Conservation (phyloP, 768 basidiomycete genomes). For the Baorangia bicolor region DNA sequence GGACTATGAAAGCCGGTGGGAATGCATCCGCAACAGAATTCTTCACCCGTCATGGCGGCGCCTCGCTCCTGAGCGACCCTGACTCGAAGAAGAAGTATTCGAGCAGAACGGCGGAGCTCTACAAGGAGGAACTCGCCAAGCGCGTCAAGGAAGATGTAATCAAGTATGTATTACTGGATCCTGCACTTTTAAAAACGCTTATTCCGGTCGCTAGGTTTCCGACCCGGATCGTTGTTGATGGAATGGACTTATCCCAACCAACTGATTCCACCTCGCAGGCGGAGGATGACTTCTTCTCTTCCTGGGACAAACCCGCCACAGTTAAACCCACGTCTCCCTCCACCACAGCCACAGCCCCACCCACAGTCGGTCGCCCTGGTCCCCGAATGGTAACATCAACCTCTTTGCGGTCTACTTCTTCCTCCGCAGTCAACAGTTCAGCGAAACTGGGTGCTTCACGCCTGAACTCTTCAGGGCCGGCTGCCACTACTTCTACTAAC, state of each 20-base stretch:
- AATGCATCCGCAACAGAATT: constrained; percentile 86
- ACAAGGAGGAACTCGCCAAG: constrained; percentile 87
- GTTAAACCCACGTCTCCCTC: constrained; percentile 54
- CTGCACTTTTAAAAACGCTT: neutral
- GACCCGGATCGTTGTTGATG: constrained; percentile 76
- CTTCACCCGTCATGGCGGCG: constrained; percentile 84
- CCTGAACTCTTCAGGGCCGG: constrained; percentile 40
- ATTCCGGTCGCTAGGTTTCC: constrained; percentile 57
- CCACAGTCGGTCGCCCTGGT: constrained; percentile 55
- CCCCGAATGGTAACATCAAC: constrained; percentile 69
- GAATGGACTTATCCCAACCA: constrained; percentile 50
- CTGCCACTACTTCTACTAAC: constrained; percentile 28
- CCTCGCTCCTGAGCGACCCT: constrained; percentile 62
- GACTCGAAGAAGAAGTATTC: constrained; percentile 92
- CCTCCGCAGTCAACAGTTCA: constrained; percentile 28
- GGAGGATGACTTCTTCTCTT: constrained; percentile 95
- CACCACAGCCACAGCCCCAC: constrained; percentile 50
- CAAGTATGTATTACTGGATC: constrained; percentile 45
- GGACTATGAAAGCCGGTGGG: constrained; percentile 95
- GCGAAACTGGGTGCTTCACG: constrained; percentile 44
- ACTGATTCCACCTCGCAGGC: constrained; percentile 43
- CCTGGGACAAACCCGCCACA: constrained; percentile 85
- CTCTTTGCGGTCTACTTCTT: constrained; percentile 49
- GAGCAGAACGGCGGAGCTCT: constrained; percentile 77
- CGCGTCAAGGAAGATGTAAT: constrained; percentile 74